Conservation (phyloP, 306 rosid species). For the Vigna nakashimae region DNA sequence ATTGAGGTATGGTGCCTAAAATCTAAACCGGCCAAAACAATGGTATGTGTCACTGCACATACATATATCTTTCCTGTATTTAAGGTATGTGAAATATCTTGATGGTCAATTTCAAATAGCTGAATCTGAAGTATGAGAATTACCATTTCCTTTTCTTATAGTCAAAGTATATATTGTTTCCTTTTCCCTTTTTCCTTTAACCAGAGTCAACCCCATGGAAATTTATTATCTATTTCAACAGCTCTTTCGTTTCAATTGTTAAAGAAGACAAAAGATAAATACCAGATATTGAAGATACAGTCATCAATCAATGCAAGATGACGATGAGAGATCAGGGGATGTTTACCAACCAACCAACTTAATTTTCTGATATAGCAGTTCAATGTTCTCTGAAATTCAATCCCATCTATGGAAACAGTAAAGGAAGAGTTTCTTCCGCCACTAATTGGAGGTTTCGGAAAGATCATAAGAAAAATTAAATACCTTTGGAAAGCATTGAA, state of each 20-base stretch:
- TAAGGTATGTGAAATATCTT: slow-evolving; percentile 10
- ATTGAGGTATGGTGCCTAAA: not conserved
- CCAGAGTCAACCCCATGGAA: not conserved
- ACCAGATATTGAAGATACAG: slow-evolving; percentile 4
- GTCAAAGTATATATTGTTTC: not conserved
- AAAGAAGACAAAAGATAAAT: not conserved
- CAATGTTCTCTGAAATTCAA: slow-evolving; percentile 1
- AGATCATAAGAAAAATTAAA: slow-evolving; percentile 40
- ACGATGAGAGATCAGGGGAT: not conserved
- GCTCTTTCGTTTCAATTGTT: slow-evolving; percentile 7
- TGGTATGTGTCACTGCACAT: not conserved
- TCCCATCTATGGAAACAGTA: not conserved
- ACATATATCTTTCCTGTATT: not conserved
- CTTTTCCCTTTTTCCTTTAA: not conserved
- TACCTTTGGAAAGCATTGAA: slow-evolving; percentile 94
- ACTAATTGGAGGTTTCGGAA: slow-evolving; percentile 4
- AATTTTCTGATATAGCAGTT: slow-evolving; percentile 5
- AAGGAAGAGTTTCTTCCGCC: not conserved
- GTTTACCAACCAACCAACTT: slow-evolving; percentile 21
- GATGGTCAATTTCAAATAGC: not conserved
- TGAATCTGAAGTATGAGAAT: slow-evolving; percentile 23
- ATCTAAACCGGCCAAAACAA: not conserved
- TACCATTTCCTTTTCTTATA: not conserved
- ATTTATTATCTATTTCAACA: not conserved
- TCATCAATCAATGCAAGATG: not conserved